Base-by-base conservation (phyloP, 2,329 filamentous ascomycete species). In the Ceratocystis colombiana region DNA sequence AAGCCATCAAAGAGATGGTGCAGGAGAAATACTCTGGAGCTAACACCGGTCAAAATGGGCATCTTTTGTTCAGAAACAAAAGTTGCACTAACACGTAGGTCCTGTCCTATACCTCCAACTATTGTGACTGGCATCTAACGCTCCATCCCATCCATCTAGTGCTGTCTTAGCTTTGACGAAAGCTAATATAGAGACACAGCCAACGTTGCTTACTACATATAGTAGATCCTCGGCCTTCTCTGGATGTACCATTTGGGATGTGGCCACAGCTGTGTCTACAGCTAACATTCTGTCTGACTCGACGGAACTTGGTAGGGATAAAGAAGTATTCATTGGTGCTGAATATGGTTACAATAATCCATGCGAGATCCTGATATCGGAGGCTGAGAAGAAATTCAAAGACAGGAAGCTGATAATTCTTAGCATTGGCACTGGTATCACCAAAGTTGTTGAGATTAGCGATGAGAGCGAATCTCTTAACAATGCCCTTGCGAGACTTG, bases 261-360 rank as follows among this genome's bases (percentile, higher is more conserved):
- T 72, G 1, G 73, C 72, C 10, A 70, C 71, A 1, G 72, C 72
- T 1, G 72, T 71, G 17, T 73, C 70, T 1, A 71, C 72, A 1
- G 71, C 72, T 1, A 70, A 71, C 0, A 71, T 71, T 0, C 73
- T 73, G 62, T 75, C 74, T 68, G 71, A 73, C 37, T 68, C 73
- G 3, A 71, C 72, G 30, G 64, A 69, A 28, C 12, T 73, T 7
- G 72, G 72, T 33, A 69, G 70, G 8, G 70, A 73, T 8, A 66
- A 65, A 4, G 66, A 72, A 1, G 71, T 72, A 22, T 74, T 72
- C 46, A 69, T 75, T 22, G 72, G 74, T 55, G 72, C 71, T 2
- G 73, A 68, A 0, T 70, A 73, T 25, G 72, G 72, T 1, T 69
- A 72, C 44, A 75, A 75, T 63, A 75, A 75, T 57, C 73, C 74